Evolutionary conservation across 345 rosid species (phyloP).

Genomic region (Clarkia xantiana): DNA sequence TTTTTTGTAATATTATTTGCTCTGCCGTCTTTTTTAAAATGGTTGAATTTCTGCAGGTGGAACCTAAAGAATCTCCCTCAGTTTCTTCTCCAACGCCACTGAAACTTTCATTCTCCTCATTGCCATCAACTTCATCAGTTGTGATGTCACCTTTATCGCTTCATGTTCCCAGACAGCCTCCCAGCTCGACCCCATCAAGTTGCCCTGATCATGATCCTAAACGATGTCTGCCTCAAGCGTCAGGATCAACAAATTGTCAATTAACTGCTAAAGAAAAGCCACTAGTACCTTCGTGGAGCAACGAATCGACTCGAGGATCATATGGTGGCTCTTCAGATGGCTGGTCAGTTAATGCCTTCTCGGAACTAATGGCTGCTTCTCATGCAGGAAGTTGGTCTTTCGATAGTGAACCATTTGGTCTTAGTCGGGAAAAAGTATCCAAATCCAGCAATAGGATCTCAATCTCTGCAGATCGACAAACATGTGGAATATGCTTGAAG

Average conservation of each 20-base stretch:
- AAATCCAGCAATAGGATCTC: slow-evolving; percentile 30
- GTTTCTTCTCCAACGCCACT: slow-evolving; percentile 37
- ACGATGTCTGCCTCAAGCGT: slow-evolving; percentile 22
- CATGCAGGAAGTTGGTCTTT: slow-evolving; percentile 43
- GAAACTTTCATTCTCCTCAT: slow-evolving; percentile 45
- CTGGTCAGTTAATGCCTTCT: slow-evolving; percentile 74
- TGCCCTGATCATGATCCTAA: slow-evolving; percentile 28
- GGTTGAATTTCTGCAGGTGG: slow-evolving; percentile 22
- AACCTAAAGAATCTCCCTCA: slow-evolving; percentile 33
- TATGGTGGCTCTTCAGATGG: slow-evolving; percentile 58
- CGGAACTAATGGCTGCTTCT: slow-evolving; percentile 69
- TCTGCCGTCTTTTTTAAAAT: neutral
- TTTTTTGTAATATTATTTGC: neutral
- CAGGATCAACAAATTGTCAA: slow-evolving; percentile 33
- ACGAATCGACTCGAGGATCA: slow-evolving; percentile 41
- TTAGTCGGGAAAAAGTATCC: slow-evolving; percentile 30
- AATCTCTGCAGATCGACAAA: slow-evolving; percentile 38
- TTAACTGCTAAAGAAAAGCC: slow-evolving; percentile 30
- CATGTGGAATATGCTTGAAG: slow-evolving; percentile 83
- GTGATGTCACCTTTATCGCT: slow-evolving; percentile 36
- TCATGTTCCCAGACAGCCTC: slow-evolving; percentile 32
- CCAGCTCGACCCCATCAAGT: slow-evolving; percentile 27
- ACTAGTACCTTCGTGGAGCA: slow-evolving; percentile 34
- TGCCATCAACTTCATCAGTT: slow-evolving; percentile 58
- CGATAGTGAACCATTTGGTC: slow-evolving; percentile 39